phyloP scores from a whole-genome alignment of 2,329 filamentous ascomycete species.

The Remersonia thermophila region DNA sequence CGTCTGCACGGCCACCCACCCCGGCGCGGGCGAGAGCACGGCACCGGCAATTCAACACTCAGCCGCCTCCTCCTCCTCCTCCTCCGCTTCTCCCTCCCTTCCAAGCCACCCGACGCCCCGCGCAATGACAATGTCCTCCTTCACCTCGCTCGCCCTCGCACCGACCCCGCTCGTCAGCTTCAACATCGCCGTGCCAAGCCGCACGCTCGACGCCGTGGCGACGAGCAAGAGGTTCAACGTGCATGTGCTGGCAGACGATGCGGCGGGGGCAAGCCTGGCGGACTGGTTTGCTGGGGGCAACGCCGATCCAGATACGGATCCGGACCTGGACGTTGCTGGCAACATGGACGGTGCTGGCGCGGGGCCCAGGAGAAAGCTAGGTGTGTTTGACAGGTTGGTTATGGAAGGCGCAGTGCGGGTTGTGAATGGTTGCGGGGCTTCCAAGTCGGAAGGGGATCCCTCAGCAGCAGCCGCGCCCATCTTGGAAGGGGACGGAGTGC shows the following conservation, averaged over 20 bases:
- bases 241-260: constrained; percentile 39
- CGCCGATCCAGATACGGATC: constrained; percentile 2
- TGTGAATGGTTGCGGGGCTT: constrained; percentile 13
- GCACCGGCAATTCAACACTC: too few relatives aligned
- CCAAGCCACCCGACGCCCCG: constrained; percentile 23
- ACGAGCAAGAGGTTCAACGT: constrained; percentile 38
- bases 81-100: too few relatives aligned
- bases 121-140: constrained; percentile 49
- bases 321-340: too few relatives aligned
- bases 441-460: neutral
- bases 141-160: constrained; percentile 41
- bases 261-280: constrained; percentile 36
- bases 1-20: constrained; percentile 39
- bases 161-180: constrained; percentile 42
- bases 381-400: constrained; percentile 27
- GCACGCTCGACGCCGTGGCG: constrained; percentile 40
- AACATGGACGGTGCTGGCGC: too few relatives aligned
- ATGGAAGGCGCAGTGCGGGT: constrained; percentile 10
- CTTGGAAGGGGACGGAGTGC: constrained; percentile 38
- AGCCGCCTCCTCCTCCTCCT: neutral
- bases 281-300: constrained; percentile 41
- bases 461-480: constrained; percentile 24
- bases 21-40: too few relatives aligned
- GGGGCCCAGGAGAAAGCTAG: constrained; percentile 20
- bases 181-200: constrained; percentile 44